Evolutionary conservation across 2,329 filamentous ascomycete species (phyloP), one percentile per base, ranked within the genome.

Genomic region (Phialophora expanda): DNA sequence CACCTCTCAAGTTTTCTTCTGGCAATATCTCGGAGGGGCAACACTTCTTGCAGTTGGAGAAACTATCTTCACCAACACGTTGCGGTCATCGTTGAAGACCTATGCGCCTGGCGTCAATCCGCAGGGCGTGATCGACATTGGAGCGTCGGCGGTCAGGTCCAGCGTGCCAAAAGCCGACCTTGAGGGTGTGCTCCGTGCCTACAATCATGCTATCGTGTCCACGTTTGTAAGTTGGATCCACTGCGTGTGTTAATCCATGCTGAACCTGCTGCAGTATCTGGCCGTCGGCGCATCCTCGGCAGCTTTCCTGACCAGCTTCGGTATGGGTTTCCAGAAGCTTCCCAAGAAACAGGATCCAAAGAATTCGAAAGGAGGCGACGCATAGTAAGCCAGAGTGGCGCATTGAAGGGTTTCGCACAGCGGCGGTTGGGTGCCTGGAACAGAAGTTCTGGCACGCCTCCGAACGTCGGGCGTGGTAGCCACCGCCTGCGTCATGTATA

Each of bases 21-120:
- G 62, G 51, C 71, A 74, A 53, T 66, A 65, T 41, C 59, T 74
- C 1, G 72, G 72, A 44, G 72, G 71, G 24, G 62, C 71, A 2
- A 41, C 74, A 20, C 71, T 71, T 41, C 65, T 74, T 22, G 62
- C 70, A 8, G 50, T 73, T 34, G 69, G 46, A 11, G 61, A 74
- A 44, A 70, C 64, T 22, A 66, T 73, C 38, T 71, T 74, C 48
- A 64, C 64, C 6, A 70, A 66, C 46, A 51, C 38, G 20, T 67
- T 74, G 4, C 58, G 62, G 2, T 63, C 59, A 7, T 66, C 59
- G 22, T 48, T 68, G 56, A 56, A 32, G 14, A 28, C 34, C 3
- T 56, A 66, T 62, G 61, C 53, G 4, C 60, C 69, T n/a, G 46
- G 56, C n/a, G 20, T 69, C 26, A 56, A 70, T 51, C 50, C 67